Base-by-base conservation (phyloP, 495 filamentous ascomycete species). In the Talaromyces nanjingensis region DNA sequence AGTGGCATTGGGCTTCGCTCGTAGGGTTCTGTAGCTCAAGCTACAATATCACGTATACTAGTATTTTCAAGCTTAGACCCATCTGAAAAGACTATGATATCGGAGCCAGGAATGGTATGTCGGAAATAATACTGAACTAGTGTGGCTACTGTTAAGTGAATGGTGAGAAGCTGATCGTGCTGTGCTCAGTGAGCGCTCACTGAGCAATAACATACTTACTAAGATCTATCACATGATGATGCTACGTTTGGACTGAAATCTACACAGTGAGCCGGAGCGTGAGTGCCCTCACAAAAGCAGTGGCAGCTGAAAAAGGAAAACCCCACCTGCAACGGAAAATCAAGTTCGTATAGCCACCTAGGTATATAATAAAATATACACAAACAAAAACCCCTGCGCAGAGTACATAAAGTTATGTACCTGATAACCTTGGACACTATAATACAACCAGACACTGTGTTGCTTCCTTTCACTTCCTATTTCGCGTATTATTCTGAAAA, bases 271-370 rank as follows among this genome's bases (percentile, higher is more conserved):
- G n/a, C 37, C 24, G 14, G 61, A 56, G 29, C 18, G 20, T 63
- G 61, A 63, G 61, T 49, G 47, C 49, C 42, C 49, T 63, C 31
- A 63, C 61, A 63, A 63, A 63, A 63, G 61, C 61, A 22, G 61
- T 22, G 61, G 61, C 61, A 53, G 61, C 61, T 34, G 52, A 63
- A 31, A 63, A 49, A 54, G 60, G 45, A 63, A 63, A 27, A 7
- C 25, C 60, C 45, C 60, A 63, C 60, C 60, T 22, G 39, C 8
- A 24, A 63, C 8, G 42, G 45, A 42, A 63, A 63, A 47, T 63
- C 34, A 18, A 42, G 60, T 63, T 22, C 60, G 60, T 63, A 63
- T 11, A 63, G 42, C 45, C 60, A n/a, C n/a, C n/a, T 63, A 63
- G 20, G 45, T 61, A 24, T 24, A 24, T 24, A 24, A 24, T 2